Evolutionary conservation across 352 stramenopile species (phyloP), one percentile per base, ranked within the genome.

Genomic region (Pythium sp.): DNA sequence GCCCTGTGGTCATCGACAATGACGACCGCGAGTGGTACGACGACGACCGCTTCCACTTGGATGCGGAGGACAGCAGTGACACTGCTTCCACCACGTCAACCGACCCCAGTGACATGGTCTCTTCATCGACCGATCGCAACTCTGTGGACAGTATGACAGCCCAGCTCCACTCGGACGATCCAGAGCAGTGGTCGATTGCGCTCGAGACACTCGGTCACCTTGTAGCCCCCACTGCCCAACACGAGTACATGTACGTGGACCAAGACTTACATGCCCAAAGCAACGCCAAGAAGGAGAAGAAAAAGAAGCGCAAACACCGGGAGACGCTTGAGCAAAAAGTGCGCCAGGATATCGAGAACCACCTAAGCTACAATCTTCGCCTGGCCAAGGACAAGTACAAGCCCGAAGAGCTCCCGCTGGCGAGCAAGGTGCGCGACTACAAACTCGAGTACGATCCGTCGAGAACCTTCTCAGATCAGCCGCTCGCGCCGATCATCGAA

Each of bases 151-250:
- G 76, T 8, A 61, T 85, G 18, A 73, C 75, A 1, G 72, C 68
- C 1, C 74, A 78, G 28, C 58, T 89, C 15, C 83, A 67, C 34
- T 89, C 80, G 5, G 66, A 75, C 32, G 75, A 89, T 66, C 67
- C 79, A 2, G 62, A 68, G 36, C 51, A 74, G 55, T 71, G 76
- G 2, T 87, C 80, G 51, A 64, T 69, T 1, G 79, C 79, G 15
- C 69, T 89, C 9, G 79, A 91, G 54, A 69, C 71, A n/a, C 71
- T 91, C 1, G 77, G 72, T 1, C 70, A 72, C 18, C 72, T 89
- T 22, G 72, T 91, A 5, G 70, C 62, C 22, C 69, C 71, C 0
- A 53, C 65, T 15, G 72, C 66, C 28, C 59, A 64, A 47, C 26
- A 51, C 47, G 47, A 46, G 8, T 64, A 64, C 58, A 15, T 41